Conservation (phyloP, 352 stramenopile genomes). For the Phytophthora cactorum region DNA sequence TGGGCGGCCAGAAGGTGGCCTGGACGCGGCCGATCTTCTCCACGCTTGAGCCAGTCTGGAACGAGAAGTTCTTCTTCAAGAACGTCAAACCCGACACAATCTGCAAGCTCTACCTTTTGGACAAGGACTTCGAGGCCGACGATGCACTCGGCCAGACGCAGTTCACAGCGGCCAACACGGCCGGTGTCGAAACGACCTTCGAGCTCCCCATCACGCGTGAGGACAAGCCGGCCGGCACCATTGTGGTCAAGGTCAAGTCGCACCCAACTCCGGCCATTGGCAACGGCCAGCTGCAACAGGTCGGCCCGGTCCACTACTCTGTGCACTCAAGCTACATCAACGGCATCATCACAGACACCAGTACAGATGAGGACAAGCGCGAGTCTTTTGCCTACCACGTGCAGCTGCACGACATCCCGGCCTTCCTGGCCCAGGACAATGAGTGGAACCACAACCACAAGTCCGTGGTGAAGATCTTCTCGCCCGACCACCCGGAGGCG, state of each 20-base stretch:
- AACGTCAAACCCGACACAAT: conserved; percentile 38
- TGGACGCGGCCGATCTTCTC: conserved; percentile 40
- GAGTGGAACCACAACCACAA: conserved; percentile 45
- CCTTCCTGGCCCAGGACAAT: conserved; percentile 26
- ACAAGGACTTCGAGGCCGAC: conserved; percentile 38
- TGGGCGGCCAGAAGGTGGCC: conserved; percentile 37
- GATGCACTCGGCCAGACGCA: conserved; percentile 41
- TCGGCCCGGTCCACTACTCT: conserved; percentile 43
- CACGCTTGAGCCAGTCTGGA: conserved; percentile 38
- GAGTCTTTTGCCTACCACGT: conserved; percentile 37
- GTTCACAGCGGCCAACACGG: conserved; percentile 38
- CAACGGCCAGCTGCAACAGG: conserved; percentile 23
- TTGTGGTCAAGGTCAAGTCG: conserved; percentile 39
- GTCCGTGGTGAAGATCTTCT: conserved; percentile 36
- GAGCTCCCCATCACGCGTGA: conserved; percentile 31
- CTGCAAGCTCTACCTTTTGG: conserved; percentile 41
- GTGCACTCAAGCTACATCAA: conserved; percentile 33
- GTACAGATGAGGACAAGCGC: conserved; percentile 27
- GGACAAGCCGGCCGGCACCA: conserved; percentile 26
- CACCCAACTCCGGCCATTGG: neutral
- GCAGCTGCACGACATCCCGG: conserved; percentile 34
- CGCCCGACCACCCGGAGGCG: conserved; percentile 31
- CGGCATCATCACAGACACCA: conserved; percentile 32
- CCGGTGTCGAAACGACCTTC: conserved; percentile 30
- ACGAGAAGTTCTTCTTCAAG: conserved; percentile 46